Evolutionary conservation across 768 basidiomycete genomes (phyloP).

Genomic region (Panaeolus cyanescens): DNA sequence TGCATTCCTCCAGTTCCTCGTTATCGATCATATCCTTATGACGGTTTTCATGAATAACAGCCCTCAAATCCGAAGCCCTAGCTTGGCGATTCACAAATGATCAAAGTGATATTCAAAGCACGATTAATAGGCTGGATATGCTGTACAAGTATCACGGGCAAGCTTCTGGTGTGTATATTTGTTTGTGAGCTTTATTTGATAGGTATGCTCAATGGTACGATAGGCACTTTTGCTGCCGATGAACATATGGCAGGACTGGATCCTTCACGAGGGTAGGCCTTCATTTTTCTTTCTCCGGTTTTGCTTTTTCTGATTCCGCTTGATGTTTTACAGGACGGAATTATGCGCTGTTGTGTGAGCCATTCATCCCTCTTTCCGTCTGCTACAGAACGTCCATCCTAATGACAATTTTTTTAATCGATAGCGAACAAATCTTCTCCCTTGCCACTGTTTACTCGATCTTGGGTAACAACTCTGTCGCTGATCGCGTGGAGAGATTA

Average conservation of each 20-base stretch:
- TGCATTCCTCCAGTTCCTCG: not conserved
- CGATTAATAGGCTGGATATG: slow-evolving; percentile 39
- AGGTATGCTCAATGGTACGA: not conserved
- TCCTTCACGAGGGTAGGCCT: slow-evolving; percentile 39
- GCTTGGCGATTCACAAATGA: slow-evolving; percentile 43
- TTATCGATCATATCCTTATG: not conserved
- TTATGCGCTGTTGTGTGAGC: slow-evolving; percentile 43
- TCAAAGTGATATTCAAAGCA: slow-evolving; percentile 37
- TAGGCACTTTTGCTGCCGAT: slow-evolving; percentile 43
- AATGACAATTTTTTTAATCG: not conserved
- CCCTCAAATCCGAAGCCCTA: slow-evolving; percentile 43
- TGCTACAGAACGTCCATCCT: not conserved
- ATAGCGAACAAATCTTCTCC: slow-evolving; percentile 45
- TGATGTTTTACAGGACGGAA: slow-evolving; percentile 27
- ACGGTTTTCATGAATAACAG: slow-evolving; percentile 13
- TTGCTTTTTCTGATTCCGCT: not conserved
- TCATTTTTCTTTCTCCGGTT: not conserved
- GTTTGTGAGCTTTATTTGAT: not conserved
- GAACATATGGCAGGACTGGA: slow-evolving; percentile 43
- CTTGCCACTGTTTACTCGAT: slow-evolving; percentile 41
- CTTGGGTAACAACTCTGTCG: slow-evolving; percentile 43
- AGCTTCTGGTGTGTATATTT: slow-evolving; percentile 27
- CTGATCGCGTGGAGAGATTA: slow-evolving; percentile 40
- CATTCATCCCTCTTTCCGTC: not conserved
- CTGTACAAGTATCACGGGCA: slow-evolving; percentile 41